A percentile compares a stretch with the other conserved stretches of the same genome.
Conservation (phyloP, 192 early-diverging fungal genomes). For the Mortierella alpina region DNA sequence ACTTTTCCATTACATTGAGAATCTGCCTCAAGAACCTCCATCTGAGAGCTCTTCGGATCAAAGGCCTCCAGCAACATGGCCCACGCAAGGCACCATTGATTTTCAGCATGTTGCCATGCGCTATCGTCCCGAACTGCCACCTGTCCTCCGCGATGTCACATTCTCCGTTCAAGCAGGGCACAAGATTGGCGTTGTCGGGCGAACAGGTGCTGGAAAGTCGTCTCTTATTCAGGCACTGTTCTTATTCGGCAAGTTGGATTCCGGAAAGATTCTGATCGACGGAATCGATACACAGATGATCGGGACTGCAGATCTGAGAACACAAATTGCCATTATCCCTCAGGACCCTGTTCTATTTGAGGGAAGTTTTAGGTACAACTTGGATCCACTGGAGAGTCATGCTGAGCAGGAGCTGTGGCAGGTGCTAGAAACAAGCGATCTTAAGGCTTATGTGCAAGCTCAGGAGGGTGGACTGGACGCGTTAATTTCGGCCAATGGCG, state of each 20-base stretch:
- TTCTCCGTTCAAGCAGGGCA: conserved; percentile 70
- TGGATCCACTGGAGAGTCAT: conserved; percentile 65
- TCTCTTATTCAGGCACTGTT: conserved; percentile 83
- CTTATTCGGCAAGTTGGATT: conserved; percentile 76
- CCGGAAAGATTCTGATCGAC: conserved; percentile 75
- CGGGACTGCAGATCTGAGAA: conserved; percentile 81
- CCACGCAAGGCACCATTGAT: conserved; percentile 73
- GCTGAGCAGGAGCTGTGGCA: conserved; percentile 76
- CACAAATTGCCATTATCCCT: conserved; percentile 86
- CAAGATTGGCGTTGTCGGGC: conserved; percentile 93
- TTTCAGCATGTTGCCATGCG: conserved; percentile 77
- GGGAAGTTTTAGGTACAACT: conserved; percentile 66
- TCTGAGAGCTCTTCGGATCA: conserved; percentile 2
- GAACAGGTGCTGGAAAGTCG: conserved; percentile 89
- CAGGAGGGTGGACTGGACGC: conserved; percentile 79
- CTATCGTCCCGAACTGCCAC: conserved; percentile 76
- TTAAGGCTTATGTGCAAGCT: conserved; percentile 72
- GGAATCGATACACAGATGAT: conserved; percentile 74
- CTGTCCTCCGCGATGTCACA: conserved; percentile 83
- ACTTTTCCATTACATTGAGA: conserved; percentile 17
- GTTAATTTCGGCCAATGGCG: conserved; percentile 78
- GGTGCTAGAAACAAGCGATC: conserved; percentile 72
- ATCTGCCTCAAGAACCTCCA: conserved; percentile 39
- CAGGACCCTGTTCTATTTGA: conserved; percentile 72
- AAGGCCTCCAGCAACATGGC: conserved; percentile 66